phyloP scores from a whole-genome alignment of 805 yeast species.

The Pichia scutulata region DNA sequence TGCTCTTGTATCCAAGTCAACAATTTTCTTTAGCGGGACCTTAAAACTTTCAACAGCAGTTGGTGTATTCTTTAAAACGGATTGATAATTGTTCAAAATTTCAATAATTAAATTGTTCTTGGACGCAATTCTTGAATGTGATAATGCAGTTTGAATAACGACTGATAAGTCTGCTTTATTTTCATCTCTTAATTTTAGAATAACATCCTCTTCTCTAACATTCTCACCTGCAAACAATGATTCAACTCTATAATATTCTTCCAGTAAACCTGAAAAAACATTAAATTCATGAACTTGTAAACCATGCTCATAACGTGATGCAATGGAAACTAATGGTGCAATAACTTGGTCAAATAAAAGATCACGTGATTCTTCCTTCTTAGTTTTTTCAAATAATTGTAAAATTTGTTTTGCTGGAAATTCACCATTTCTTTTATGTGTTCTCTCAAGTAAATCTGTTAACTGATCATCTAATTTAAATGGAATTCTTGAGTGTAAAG shows the following conservation, averaged over 20 bases:
- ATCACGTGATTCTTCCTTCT: conserved; percentile 41
- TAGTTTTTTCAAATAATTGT: conserved; percentile 60
- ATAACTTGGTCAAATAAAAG: conserved; percentile 46
- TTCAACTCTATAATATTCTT: conserved; percentile 74
- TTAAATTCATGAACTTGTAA: conserved; percentile 75
- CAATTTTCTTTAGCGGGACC: conserved; percentile 66
- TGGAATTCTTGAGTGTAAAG: conserved; percentile 88
- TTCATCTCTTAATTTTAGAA: conserved; percentile 81
- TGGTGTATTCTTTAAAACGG: conserved; percentile 64
- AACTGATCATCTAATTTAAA: conserved; percentile 63
- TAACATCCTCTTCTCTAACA: conserved; percentile 80
- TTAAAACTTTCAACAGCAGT: conserved; percentile 61
- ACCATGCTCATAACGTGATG: conserved; percentile 65
- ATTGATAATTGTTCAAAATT: conserved; percentile 74
- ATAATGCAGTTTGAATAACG: conserved; percentile 68
- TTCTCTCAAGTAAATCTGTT: conserved; percentile 57
- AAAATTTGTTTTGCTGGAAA: conserved; percentile 89
- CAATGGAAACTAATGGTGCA: conserved; percentile 68
- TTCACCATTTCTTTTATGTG: conserved; percentile 58
- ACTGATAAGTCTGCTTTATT: conserved; percentile 65
- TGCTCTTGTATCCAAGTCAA: conserved; percentile 82
- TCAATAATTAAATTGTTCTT: conserved; percentile 87
- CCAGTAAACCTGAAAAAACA: conserved; percentile 61
- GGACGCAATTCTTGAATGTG: conserved; percentile 90
- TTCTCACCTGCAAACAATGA: conserved; percentile 67